These are phyloP conservation scores for Trichoderma gamsii DNA, from an alignment of 495 filamentous ascomycete species.

Conservation along the genomic window DNA sequence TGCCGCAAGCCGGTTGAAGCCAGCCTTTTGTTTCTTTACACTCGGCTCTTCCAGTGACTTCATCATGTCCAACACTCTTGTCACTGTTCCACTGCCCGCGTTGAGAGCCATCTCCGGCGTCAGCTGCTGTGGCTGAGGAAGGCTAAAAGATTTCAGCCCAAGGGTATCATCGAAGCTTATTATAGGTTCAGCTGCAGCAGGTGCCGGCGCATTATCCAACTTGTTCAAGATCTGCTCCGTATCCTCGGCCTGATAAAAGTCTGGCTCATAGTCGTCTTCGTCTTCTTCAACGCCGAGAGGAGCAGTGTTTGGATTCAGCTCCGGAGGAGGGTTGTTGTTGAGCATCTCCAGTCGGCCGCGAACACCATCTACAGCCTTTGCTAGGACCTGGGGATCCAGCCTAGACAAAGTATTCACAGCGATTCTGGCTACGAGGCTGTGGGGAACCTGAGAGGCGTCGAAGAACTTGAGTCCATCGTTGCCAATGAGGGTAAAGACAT, in stretches of 20 bases:
- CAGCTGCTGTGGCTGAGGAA: constrained; percentile 71
- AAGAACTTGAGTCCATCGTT: constrained; percentile 69
- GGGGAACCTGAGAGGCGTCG: constrained; percentile 71
- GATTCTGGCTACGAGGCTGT: constrained; percentile 68
- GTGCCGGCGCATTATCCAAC: constrained; percentile 56
- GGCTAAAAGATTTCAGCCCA: constrained; percentile 50
- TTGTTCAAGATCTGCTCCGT: constrained; percentile 67
- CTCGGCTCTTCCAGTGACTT: constrained; percentile 52
- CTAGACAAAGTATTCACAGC: constrained; percentile 61
- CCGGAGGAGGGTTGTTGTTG: constrained; percentile 31
- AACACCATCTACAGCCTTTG: constrained; percentile 55
- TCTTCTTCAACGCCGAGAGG: constrained; percentile 62
- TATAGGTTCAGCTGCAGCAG: constrained; percentile 23
- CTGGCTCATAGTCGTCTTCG: constrained; percentile 84
- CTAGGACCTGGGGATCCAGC: constrained; percentile 57
- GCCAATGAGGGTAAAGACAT: constrained; percentile 76
- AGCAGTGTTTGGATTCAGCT: constrained; percentile 41
- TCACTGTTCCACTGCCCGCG: constrained; percentile 61
- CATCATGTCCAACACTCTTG: constrained; percentile 72
- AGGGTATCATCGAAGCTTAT: constrained; percentile 9
- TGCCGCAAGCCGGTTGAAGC: constrained; percentile 78
- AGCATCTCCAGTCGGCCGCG: constrained; percentile 14
- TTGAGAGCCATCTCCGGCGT: constrained; percentile 59
- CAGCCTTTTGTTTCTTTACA: constrained; percentile 52
- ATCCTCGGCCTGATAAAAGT: constrained; percentile 67